Base-by-base conservation (phyloP, 192 early-diverging fungal genomes). In the Backusella macrospora region DNA sequence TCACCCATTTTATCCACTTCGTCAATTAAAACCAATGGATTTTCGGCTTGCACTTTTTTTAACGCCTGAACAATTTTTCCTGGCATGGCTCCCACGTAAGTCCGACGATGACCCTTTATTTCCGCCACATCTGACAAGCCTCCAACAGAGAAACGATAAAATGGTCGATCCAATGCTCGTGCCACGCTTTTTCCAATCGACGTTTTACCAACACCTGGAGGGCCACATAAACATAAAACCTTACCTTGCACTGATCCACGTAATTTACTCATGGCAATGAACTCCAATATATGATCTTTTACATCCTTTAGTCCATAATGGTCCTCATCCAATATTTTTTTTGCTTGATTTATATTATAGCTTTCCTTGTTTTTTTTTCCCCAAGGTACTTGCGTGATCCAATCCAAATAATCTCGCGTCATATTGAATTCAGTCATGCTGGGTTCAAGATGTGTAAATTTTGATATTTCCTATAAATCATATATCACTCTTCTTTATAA, bases 11-110 rank as follows among this genome's bases (percentile, higher is more conserved):
- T 99, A 85, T 99, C 98, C 34, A 99, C 94, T 87, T 99, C 98
- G 84, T 99, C 98, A 76, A 99, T 98, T 83, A 99, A 86, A 62
- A 99, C 89, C 40, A 99, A 80, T 16, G 96, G 96, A 80, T 99
- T 99, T 83, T 98, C 96, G 0, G 98, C 96, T 80, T 99, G 95
- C 4, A 99, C 98, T 55, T 96, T 96, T 80, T 99, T 99, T 71
- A 99, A 81, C 2, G 98, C 98, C 82, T 98, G 96, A 26, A 99
- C 89, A n/a, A 99, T 94, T 81, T 99, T 99, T 40, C 98, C 98
- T 23, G 98, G 98, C 98, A 99, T 99, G 15, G 98, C 98, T 44
- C 98, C 98, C 10, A 99, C 96, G 80, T 99, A 99, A 13, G 98
- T 99, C 47, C 96, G 86, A 43, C 98, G 91, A 85, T 98, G 98